Conservation (phyloP, 371 early-diverging fungal genomes). For the Syncephalastrum racemosum region DNA sequence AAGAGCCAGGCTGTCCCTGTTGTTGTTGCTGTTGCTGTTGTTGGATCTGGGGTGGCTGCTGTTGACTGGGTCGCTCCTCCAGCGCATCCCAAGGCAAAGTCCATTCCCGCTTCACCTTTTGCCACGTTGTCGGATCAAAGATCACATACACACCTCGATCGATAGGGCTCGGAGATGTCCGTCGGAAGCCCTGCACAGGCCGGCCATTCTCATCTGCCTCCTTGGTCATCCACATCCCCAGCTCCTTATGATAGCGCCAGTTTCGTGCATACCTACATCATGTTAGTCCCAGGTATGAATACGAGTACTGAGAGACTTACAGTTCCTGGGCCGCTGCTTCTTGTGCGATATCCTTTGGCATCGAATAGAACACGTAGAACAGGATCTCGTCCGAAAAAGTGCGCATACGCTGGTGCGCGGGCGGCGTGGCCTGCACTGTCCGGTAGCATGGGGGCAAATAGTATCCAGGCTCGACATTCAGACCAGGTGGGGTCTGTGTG, state of each 20-base stretch:
- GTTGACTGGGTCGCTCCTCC: conserved; percentile 67
- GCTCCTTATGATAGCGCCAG: conserved; percentile 90
- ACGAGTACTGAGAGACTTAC: conserved; percentile 20
- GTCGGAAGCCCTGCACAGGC: conserved; percentile 28
- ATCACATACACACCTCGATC: conserved; percentile 82
- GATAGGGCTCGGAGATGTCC: conserved; percentile 44
- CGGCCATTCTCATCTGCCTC: conserved; percentile 42
- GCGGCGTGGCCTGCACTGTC: conserved; percentile 65
- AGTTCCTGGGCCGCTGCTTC: conserved; percentile 92
- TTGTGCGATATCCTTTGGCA: conserved; percentile 84
- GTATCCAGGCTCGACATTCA: conserved; percentile 71
- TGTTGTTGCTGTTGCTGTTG: conserved; percentile 2
- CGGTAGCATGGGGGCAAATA: conserved; percentile 70
- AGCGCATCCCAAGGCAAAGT: conserved; percentile 76
- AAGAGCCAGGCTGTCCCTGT: not conserved
- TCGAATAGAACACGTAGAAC: conserved; percentile 93
- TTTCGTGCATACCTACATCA: conserved; percentile 62
- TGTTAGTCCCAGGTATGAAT: not conserved
- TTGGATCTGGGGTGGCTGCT: conserved; percentile 1
- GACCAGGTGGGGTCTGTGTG: conserved; percentile 42
- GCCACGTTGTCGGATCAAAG: conserved; percentile 84
- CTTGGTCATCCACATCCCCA: conserved; percentile 81
- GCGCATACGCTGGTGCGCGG: conserved; percentile 64
- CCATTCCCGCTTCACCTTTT: conserved; percentile 79
- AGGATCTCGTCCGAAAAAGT: conserved; percentile 86